phyloP scores from a whole-genome alignment of 371 early-diverging fungal genomes.

The Actinomortierella wolfii region DNA sequence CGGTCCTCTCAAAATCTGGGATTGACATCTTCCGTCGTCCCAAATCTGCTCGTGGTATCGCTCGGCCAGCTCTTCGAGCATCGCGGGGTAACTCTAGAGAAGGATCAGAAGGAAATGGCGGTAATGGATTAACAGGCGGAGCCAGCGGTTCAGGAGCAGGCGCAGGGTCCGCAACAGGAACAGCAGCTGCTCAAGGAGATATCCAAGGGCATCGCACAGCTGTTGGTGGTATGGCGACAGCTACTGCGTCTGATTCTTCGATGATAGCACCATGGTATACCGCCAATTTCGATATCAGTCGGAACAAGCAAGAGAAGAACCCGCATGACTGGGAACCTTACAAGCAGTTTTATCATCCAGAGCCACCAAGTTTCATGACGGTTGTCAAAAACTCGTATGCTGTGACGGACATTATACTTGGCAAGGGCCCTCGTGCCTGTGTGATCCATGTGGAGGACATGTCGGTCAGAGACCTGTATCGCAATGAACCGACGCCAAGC shows the following conservation, averaged over 20 bases:
- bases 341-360: constrained; percentile 44
- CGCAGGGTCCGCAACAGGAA: constrained; percentile 6
- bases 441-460: constrained; percentile 35
- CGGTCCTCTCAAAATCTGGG: constrained; percentile 32
- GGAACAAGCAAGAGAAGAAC: background rate
- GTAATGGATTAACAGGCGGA: no score
- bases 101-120: no score
- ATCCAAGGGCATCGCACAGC: no score
- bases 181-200: no score
- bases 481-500: constrained; percentile 7
- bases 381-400: constrained; percentile 38
- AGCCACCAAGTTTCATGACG: constrained; percentile 42
- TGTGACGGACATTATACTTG: constrained; percentile 36
- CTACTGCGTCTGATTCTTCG: no score
- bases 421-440: constrained; percentile 36
- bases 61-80: background rate
- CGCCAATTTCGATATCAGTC: no score
- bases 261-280: no score
- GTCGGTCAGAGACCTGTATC: constrained; percentile 38
- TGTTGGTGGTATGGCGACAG: no score
- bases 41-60: constrained; percentile 16
- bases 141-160: background rate
- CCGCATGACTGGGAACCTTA: constrained; percentile 24
- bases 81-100: background rate
- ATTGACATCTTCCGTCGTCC: constrained; percentile 38